Base-by-base conservation (phyloP, 768 basidiomycete genomes). In the Phlegmacium glaucopus region DNA sequence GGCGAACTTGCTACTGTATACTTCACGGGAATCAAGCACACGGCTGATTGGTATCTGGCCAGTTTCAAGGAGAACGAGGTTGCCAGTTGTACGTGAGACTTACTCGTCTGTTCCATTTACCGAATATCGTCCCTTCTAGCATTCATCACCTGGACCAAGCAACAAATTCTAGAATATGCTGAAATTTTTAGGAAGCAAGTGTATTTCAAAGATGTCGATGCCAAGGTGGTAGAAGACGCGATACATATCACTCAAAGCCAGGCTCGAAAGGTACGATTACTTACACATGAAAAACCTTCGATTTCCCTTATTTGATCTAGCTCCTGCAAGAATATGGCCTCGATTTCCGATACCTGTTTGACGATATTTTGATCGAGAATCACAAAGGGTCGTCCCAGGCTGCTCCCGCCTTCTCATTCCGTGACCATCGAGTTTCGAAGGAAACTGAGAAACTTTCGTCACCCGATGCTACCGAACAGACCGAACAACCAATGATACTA, bases 41-140 rank as follows among this genome's bases (percentile, higher is more conserved):
- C 94, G 1, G 91, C 91, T 11, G 95, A 99, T 67, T 99, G 96
- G 96, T 99, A 91, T 66, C 72, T 97, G 55, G 85, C 87, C 1
- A 94, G 92, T 47, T 99, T 96, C 68, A 90, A 87, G 65, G 96
- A 97, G 66, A 94, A 96, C 61, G 85, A 93, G 54, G 90, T 90
- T 52, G 87, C 95, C 0, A 94, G 92, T 48, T 80, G 95, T 95
- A 57, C 53, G 90, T 74, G 0, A 40, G 45, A 44, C 17, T 39
- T 18, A 26, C n/a, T 36, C 17, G 46, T 29, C 52, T 41, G 44
- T 41, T 45, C 1, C 17, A 6, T 29, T 41, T 26, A 36, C 12
- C 38, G 18, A 40, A 34, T 42, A 22, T 52, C 29, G 40, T 35
- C 22, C 39, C 29, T 30, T 22, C n/a, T 55, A 97, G 96, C 87